phyloP scores from a whole-genome alignment of 2,329 filamentous ascomycete genomes.

The Fusarium clavum region DNA sequence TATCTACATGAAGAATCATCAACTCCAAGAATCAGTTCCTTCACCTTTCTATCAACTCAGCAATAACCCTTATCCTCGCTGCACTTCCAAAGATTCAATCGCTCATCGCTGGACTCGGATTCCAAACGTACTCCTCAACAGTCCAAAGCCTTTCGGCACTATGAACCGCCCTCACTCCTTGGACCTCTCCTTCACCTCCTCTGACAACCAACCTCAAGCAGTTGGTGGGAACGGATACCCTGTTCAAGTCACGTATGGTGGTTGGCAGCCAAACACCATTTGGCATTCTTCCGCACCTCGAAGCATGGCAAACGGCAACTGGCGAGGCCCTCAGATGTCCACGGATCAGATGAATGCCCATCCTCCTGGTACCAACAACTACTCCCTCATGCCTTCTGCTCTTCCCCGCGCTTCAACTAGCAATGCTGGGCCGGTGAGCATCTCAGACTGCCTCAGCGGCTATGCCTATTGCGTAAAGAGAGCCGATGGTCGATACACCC shows the following conservation, averaged over 20 bases:
- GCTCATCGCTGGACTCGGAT: not conserved
- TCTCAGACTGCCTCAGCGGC: slow-evolving; percentile 35
- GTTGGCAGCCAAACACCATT: slow-evolving; percentile 23
- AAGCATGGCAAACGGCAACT: slow-evolving; percentile 38
- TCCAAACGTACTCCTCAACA: not conserved
- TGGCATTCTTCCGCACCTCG: slow-evolving; percentile 34
- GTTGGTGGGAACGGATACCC: slow-evolving; percentile 6
- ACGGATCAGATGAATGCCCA: slow-evolving; percentile 11
- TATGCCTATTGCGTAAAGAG: slow-evolving; percentile 37
- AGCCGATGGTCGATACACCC: slow-evolving; percentile 31
- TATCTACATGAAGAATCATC: not conserved
- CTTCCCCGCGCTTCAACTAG: not conserved
- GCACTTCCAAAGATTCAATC: not conserved
- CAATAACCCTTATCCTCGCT: slow-evolving; percentile 8
- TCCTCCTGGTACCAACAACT: slow-evolving; percentile 16
- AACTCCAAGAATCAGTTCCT: not conserved
- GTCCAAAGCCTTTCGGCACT: not conserved
- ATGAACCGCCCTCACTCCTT: slow-evolving; percentile 7
- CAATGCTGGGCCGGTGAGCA: slow-evolving; percentile 23
- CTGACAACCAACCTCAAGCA: slow-evolving; percentile 10
- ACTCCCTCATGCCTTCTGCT: slow-evolving; percentile 19
- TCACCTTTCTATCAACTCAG: slow-evolving; percentile 1
- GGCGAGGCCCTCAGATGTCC: slow-evolving; percentile 31
- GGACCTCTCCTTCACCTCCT: slow-evolving; percentile 9
- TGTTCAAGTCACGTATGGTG: slow-evolving; percentile 17